Conservation (phyloP, 208 protist species). For the Tritrichomonas musculus region DNA sequence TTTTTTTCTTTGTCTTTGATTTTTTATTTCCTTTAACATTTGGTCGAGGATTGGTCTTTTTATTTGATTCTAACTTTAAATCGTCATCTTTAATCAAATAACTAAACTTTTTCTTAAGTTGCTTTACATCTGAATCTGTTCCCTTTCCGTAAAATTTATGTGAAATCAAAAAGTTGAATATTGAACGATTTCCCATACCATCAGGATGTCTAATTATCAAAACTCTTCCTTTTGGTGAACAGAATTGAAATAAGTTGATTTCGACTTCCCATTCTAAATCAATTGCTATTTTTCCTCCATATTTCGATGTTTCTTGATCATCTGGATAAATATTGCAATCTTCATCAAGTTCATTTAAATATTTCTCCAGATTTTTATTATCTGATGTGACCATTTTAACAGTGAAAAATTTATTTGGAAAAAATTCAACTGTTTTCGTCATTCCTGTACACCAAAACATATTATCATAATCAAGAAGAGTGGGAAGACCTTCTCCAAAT, state of each 20-base stretch:
- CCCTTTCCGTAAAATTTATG: constrained; percentile 5
- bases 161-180: neutral
- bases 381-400: neutral
- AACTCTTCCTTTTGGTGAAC: neutral
- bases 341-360: neutral
- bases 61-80: no score
- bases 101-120: neutral
- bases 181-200: no score
- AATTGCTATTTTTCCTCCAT: no score
- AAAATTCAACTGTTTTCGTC: neutral
- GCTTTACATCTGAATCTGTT: neutral
- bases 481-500: no score
- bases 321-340: neutral
- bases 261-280: constrained; percentile 5
- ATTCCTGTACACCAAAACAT: neutral
- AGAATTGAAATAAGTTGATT: neutral
- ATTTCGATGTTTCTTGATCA: no score
- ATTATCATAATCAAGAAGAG: no score
- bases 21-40: no score
- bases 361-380: neutral
- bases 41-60: no score
- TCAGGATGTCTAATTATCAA: neutral
- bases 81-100: no score
- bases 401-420: neutral
- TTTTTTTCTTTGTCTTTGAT: no score